These are phyloP conservation scores for Oryza australiensis DNA, from an alignment of 176 grass and related monocot species.

Conservation along the genomic window DNA sequence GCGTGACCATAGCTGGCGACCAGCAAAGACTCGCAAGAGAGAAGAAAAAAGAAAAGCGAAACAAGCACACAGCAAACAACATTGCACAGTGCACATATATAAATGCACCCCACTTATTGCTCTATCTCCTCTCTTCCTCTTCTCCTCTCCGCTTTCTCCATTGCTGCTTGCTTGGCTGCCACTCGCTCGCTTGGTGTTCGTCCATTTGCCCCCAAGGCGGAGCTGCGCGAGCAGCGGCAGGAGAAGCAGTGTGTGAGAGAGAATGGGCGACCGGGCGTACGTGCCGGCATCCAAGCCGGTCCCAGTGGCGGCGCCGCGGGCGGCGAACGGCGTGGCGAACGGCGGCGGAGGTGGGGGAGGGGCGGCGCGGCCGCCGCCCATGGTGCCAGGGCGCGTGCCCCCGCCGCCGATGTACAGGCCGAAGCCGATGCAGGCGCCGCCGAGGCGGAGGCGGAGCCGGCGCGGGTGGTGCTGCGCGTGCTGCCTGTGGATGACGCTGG, in stretches of 20 bases:
- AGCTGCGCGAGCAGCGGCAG: background rate
- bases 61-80: slow-evolving; percentile 14
- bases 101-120: slow-evolving; percentile 35
- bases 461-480: slow-evolving; percentile 80
- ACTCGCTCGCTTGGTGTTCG: background rate
- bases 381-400: slow-evolving; percentile 52
- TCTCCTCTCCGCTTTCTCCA: no score
- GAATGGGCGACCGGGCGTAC: slow-evolving; percentile 83
- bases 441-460: slow-evolving; percentile 23
- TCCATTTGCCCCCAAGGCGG: background rate
- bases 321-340: slow-evolving; percentile 43
- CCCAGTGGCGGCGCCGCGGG: slow-evolving; percentile 40
- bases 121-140: background rate
- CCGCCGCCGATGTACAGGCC: slow-evolving; percentile 60
- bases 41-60: background rate
- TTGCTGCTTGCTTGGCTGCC: background rate
- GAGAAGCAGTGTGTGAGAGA: background rate
- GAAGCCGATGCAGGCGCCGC: slow-evolving; percentile 44
- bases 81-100: slow-evolving; percentile 28
- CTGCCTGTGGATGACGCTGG: slow-evolving; percentile 76
- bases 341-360: slow-evolving; percentile 26
- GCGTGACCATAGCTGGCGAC: background rate
- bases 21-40: background rate
- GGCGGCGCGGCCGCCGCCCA: slow-evolving; percentile 29
- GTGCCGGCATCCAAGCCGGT: slow-evolving; percentile 45